phyloP scores from a whole-genome alignment of 2,329 filamentous ascomycete species.

The Xylaria sp. region DNA sequence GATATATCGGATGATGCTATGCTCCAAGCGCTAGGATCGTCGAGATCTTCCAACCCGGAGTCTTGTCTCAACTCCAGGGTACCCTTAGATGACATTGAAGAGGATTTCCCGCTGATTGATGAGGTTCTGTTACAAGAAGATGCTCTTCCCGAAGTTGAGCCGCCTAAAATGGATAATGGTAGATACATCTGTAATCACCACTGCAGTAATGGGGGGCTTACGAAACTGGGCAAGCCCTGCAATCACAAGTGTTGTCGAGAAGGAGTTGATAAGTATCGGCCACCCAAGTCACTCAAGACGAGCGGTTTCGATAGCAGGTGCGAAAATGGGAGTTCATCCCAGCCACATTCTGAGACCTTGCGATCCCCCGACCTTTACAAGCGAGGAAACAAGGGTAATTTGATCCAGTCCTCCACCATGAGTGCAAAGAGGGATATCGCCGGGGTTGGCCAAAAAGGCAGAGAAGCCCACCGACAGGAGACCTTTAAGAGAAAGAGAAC shows the following conservation, averaged over 20 bases:
- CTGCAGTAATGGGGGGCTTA: slow-evolving; percentile 60
- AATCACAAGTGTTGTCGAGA: slow-evolving; percentile 79
- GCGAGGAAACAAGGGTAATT: slow-evolving; percentile 7
- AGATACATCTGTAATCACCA: slow-evolving; percentile 79
- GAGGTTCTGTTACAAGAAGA: slow-evolving; percentile 54
- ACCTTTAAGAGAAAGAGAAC: slow-evolving; percentile 19
- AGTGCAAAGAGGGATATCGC: neutral
- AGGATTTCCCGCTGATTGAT: slow-evolving; percentile 66
- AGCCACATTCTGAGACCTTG: neutral
- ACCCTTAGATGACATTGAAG: slow-evolving; percentile 44
- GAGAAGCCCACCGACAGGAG: neutral
- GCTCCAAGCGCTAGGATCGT: slow-evolving; percentile 49
- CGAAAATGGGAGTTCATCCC: slow-evolving; percentile 22
- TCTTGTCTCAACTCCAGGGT: slow-evolving; percentile 33
- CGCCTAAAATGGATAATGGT: slow-evolving; percentile 71
- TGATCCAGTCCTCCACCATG: neutral
- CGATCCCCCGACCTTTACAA: neutral
- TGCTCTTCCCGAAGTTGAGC: slow-evolving; percentile 46
- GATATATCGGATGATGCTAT: slow-evolving; percentile 58
- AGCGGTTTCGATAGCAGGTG: slow-evolving; percentile 42
- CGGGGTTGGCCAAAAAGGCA: neutral
- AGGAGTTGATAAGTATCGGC: slow-evolving; percentile 72
- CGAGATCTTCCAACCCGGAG: slow-evolving; percentile 38
- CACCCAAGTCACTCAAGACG: slow-evolving; percentile 50
- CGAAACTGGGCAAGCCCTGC: slow-evolving; percentile 61